phyloP scores from a whole-genome alignment of 352 stramenopile species.

The Phytophthora syringae region DNA sequence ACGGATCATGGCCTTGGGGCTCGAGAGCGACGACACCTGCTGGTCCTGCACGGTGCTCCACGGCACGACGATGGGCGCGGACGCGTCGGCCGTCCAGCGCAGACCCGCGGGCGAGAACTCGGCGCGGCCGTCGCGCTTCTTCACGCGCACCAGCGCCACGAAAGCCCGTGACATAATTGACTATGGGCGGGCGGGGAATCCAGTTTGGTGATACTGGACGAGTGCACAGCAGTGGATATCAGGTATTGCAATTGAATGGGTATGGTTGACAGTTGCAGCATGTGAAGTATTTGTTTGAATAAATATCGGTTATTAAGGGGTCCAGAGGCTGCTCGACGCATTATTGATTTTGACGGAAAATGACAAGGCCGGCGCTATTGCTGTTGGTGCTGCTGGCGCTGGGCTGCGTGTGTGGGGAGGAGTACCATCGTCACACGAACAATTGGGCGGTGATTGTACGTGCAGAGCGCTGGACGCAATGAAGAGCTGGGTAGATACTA shows the following conservation, averaged over 20 bases:
- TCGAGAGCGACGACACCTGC: constrained; percentile 79
- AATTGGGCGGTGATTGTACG: constrained; percentile 88
- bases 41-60: constrained; percentile 82
- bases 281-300: too few relatives aligned
- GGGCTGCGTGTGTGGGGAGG: constrained; percentile 23
- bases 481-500: neutral
- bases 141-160: constrained; percentile 71
- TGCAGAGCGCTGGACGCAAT: neutral
- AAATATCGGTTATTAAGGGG: too few relatives aligned
- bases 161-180: constrained; percentile 40
- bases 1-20: constrained; percentile 84
- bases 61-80: constrained; percentile 55
- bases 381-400: constrained; percentile 40
- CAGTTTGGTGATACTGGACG: neutral
- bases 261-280: too few relatives aligned
- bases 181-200: neutral
- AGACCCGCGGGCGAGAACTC: constrained; percentile 67
- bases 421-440: constrained; percentile 82
- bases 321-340: constrained; percentile 2
- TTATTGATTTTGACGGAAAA: constrained; percentile 23
- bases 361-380: constrained; percentile 23
- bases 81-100: constrained; percentile 54
- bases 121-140: constrained; percentile 77
- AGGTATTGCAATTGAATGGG: neutral
- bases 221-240: constrained; percentile 2